Conservation (phyloP, 148 eudicot species). For the Persicaria tinctoria region DNA sequence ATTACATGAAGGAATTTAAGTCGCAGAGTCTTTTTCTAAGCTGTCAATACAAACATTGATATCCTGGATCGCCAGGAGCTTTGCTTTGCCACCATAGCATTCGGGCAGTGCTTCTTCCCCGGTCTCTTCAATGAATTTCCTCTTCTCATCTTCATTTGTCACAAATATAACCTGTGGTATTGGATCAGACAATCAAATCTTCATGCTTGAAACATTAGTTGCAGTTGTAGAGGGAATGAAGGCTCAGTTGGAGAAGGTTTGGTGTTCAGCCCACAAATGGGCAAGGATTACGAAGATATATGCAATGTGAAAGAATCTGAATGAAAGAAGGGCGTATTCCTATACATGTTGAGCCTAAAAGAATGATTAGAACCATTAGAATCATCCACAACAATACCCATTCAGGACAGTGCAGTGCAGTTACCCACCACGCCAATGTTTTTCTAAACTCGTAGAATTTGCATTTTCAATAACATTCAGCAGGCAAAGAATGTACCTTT, state of each 20-base stretch:
- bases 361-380: background rate
- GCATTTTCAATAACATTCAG: background rate
- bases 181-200: background rate
- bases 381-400: background rate
- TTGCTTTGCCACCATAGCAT: constrained; percentile 45
- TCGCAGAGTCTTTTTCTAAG: background rate
- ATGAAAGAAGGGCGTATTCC: too few relatives aligned
- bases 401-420: background rate
- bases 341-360: too few relatives aligned
- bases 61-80: constrained; percentile 39
- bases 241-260: too few relatives aligned
- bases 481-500: constrained; percentile 27
- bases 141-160: constrained; percentile 33
- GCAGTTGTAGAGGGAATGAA: background rate
- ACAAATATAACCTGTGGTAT: constrained; percentile 40
- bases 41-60: constrained; percentile 7
- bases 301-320: background rate
- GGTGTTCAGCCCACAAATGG: background rate
- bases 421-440: background rate
- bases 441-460: background rate
- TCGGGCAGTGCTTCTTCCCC: constrained; percentile 41
- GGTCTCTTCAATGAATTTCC: constrained; percentile 23
- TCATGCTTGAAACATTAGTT: background rate
- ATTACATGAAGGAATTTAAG: background rate
- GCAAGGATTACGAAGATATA: background rate